A percentile compares a stretch with the other conserved stretches of the same genome.
These are phyloP conservation scores for Kurtzmaniella quercitrusa DNA, from an alignment of 1,139 yeast species.

Conservation along the genomic window DNA sequence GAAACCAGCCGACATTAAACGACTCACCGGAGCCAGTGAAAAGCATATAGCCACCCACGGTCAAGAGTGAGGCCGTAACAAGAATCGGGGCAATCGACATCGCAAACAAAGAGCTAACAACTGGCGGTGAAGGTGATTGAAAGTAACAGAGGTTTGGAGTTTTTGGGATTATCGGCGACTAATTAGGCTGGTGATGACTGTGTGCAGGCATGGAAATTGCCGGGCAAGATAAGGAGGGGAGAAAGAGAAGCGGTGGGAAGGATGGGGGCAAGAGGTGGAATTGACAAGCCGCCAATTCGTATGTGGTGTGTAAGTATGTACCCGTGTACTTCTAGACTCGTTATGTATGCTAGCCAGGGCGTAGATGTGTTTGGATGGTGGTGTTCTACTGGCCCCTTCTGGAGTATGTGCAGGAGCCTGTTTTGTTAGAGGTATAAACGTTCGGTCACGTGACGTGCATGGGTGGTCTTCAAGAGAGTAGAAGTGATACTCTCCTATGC, in stretches of 20 bases:
- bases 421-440: too few species aligned
- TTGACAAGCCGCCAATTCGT: too few species aligned
- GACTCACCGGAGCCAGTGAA: conserved; percentile 90
- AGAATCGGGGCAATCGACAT: conserved; percentile 21
- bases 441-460: too few species aligned
- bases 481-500: too few species aligned
- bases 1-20: conserved; percentile 85
- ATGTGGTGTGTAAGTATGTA: too few species aligned
- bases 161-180: neutral
- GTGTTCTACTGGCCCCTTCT: too few species aligned
- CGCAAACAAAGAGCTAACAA: neutral
- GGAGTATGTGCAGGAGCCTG: too few species aligned
- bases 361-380: too few species aligned
- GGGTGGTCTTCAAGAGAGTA: too few species aligned
- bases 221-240: neutral
- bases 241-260: neutral
- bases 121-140: neutral
- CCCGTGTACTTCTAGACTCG: too few species aligned
- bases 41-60: conserved; percentile 62
- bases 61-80: conserved; percentile 25
- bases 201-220: neutral
- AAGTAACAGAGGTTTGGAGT: neutral
- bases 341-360: too few species aligned
- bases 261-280: too few species aligned
- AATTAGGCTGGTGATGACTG: neutral